Percentiles rank a stretch among this genome's conserved stretches.
These are phyloP conservation scores for Cryphonectria radicalis DNA, from an alignment of 2,329 filamentous ascomycete genomes.

Conservation along the genomic window DNA sequence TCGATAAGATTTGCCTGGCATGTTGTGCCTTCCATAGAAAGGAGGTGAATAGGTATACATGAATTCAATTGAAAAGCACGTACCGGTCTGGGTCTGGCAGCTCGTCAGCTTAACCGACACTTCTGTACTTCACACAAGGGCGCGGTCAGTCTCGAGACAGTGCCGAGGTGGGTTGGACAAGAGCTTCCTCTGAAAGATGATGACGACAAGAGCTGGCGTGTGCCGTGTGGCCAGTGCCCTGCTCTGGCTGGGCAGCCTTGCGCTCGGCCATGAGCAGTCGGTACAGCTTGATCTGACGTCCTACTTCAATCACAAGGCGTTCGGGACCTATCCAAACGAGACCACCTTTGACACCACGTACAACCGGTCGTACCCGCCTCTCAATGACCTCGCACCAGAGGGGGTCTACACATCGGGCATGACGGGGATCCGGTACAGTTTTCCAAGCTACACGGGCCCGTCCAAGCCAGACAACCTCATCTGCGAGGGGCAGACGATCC, in stretches of 20 bases:
- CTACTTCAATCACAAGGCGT: constrained; percentile 53
- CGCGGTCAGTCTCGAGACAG: neutral
- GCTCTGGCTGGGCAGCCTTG: constrained; percentile 10
- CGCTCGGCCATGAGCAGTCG: constrained; percentile 31
- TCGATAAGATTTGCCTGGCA: neutral
- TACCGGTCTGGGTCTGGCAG: neutral
- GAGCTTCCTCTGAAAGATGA: neutral
- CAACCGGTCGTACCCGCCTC: constrained; percentile 47
- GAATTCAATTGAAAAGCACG: neutral
- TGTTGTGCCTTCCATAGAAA: no score
- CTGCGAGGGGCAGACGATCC: constrained; percentile 45
- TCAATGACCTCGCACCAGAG: constrained; percentile 33
- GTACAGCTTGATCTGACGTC: constrained; percentile 39
- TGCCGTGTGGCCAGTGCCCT: constrained; percentile 4
- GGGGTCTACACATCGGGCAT: constrained; percentile 43
- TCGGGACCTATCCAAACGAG: constrained; percentile 49
- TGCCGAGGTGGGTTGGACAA: neutral
- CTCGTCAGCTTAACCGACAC: neutral
- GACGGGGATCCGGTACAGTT: constrained; percentile 47
- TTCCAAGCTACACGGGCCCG: constrained; percentile 47
- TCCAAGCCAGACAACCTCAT: constrained; percentile 47
- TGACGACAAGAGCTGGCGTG: neutral
- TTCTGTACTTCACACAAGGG: neutral
- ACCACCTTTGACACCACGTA: constrained; percentile 47
- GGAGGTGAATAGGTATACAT: neutral